Evolutionary conservation across 441 rosid species (phyloP), one percentile per base, ranked within the genome.

Genomic region (Gossypium schwendimanii): DNA sequence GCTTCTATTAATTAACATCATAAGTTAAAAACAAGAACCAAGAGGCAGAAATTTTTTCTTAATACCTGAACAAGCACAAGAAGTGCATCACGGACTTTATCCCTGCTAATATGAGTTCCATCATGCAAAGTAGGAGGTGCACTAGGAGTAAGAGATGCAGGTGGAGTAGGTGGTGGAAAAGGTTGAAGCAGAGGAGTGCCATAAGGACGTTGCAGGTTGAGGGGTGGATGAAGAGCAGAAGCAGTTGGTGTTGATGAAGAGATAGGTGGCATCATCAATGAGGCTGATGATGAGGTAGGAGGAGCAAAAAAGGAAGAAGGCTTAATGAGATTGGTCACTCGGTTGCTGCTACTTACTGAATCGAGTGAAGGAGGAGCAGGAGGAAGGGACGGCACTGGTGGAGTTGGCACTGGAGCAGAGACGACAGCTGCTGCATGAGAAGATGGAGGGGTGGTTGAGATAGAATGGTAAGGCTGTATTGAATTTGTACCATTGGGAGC

Each of bases 101-200:
- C 92, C 77, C 82, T 83, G 78, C 63, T 82, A 75, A 89, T 84
- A 54, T 80, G 33, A 73, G 82, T 77, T 64, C 73, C 75, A 36
- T 68, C 78, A 28, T 55, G 66, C 26, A 72, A 53, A 26, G 70
- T 36, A 20, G 80, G 65, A 55, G 80, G 28, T 26, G 83, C 74
- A 63, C 57, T 72, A 33, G 91, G 91, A 52, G 89, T 82, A 20
- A 89, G 87, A 73, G 92, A 86, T 24, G 84, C 84, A 14, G 94
- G 90, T 71, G 92, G 91, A 61, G 75, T 73, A 20, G 92, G 92
- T 33, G 95, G 95, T 44, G 92, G 92, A 73, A 90, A 88, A 41
- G 92, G 92, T 75, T 90, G 89, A 79, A 86, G 92, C 85, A 90
- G 24, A 49, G 91, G 91, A 47, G 87, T 77, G 54, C 92, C 91